phyloP scores from a whole-genome alignment of 257 asterid genomes.

The Lavandula angustifolia region DNA sequence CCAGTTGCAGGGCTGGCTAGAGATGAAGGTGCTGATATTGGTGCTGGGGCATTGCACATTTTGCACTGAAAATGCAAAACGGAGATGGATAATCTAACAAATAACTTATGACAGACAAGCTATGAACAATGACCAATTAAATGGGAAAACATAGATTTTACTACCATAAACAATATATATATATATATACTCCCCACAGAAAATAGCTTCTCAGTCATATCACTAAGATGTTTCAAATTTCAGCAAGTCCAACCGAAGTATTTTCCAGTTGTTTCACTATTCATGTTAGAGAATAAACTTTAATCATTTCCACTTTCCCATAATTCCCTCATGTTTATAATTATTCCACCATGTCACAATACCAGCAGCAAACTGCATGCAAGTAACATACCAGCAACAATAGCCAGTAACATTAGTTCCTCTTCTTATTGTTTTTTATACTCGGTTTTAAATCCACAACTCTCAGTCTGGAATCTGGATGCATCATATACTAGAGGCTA shows the following conservation, averaged over 20 bases:
- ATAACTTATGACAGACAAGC: constrained; percentile 1
- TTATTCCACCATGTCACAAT: not conserved
- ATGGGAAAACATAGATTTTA: constrained; percentile 19
- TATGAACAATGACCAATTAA: constrained; percentile 10
- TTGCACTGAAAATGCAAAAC: constrained; percentile 64
- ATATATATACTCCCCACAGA: not conserved
- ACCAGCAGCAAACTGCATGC: constrained; percentile 12
- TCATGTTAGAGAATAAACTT: not conserved
- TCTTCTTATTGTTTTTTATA: constrained; percentile 4
- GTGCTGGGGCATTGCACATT: constrained; percentile 69
- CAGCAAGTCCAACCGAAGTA: constrained; percentile 9
- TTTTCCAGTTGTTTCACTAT: not conserved
- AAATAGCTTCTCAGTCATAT: constrained; percentile 22
- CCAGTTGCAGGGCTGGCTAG: constrained; percentile 61
- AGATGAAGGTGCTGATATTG: constrained; percentile 56
- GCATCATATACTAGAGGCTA: constrained; percentile 3
- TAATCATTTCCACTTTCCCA: not conserved
- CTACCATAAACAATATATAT: constrained; percentile 9
- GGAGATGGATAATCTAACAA: constrained; percentile 34
- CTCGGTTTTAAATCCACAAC: constrained; percentile 16
- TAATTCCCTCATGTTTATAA: constrained; percentile 8
- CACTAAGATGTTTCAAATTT: constrained; percentile 21
- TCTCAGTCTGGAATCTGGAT: constrained; percentile 10
- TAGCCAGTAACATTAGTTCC: not conserved
- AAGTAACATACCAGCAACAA: constrained; percentile 13